Evolutionary conservation across 75 land plant genomes (phyloP).

Genomic region (Sequoia sempervirens): DNA sequence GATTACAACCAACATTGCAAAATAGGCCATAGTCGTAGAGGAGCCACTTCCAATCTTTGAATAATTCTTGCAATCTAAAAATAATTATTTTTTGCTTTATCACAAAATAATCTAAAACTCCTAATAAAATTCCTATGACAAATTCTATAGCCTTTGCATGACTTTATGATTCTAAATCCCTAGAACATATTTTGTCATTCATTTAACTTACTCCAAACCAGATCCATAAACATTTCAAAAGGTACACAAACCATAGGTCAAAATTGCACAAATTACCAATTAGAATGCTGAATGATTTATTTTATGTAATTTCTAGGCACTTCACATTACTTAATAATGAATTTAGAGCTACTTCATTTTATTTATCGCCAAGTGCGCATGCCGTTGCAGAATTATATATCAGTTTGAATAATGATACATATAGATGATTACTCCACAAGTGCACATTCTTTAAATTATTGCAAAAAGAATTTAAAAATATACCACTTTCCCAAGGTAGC

Average conservation of each 20-base stretch:
- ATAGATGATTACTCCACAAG: not conserved
- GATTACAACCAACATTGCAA: too few species aligned
- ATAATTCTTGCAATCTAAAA: too few species aligned
- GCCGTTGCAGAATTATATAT: not conserved
- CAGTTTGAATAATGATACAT: not conserved
- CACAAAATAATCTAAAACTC: too few species aligned
- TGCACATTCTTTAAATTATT: not conserved
- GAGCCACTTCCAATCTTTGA: too few species aligned
- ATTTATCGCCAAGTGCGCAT: not conserved
- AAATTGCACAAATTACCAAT: not conserved
- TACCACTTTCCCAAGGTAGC: conserved; percentile 99
- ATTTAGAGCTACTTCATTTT: not conserved
- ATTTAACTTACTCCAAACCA: too few species aligned
- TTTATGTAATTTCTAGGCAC: not conserved
- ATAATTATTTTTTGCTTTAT: too few species aligned
- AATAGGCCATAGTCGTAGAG: too few species aligned
- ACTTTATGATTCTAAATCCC: too few species aligned
- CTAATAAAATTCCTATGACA: too few species aligned
- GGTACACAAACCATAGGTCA: not conserved
- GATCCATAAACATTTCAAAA: too few species aligned
- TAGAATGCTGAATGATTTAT: not conserved
- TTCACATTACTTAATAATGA: not conserved
- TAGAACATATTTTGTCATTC: too few species aligned
- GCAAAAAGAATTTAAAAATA: conserved; percentile 8
- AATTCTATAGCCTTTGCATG: too few species aligned